Evolutionary conservation across 148 eudicot genomes (phyloP), one percentile per base, ranked within the genome.

Genomic region (Polygonum maritimum): DNA sequence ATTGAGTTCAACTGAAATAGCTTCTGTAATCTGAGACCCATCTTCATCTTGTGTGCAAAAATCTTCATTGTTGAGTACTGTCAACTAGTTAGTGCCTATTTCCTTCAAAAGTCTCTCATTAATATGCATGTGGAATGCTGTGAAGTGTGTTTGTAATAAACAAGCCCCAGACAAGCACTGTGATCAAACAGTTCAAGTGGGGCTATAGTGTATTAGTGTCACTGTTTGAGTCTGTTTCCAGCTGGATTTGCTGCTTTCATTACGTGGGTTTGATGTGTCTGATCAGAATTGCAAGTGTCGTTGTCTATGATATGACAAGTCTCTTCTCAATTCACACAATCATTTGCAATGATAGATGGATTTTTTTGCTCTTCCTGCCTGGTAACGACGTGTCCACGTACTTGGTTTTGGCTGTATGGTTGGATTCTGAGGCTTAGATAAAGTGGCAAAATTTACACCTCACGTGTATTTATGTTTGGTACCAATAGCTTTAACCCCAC

Each of bases 341-440:
- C 71, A 67, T 67, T 67, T 67, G 71, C 71, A 67, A 67, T 67
- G 45, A 67, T 67, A 33, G 4, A 35, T 67, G 71, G 71, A 67
- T 67, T 14, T 67, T 67, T 67, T 10, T 36, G 6, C 19, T 11
- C 44, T 67, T 15, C 38, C 69, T 62, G 16, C 69, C 45, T 67
- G 71, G 71, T 36, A 33, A 35, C 44, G 45, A 67, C 71, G n/a
- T 67, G 21, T 67, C 71, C 71, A 67, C 71, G 71, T 67, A 11
- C 41, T 14, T 67, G 71, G 71, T 4, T 35, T 67, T 67, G 41
- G n/a, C 71, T 67, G 16, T 26, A 33, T 31, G 40, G 3, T 62
- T 31, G 5, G 4, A 62, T 19, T 57, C 11, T 33, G 16, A 62
- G 31, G 40, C 15, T 18, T 4, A 14, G 2, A 38, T 62, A 2